A percentile compares a stretch with the other conserved stretches of the same genome.
These are phyloP conservation scores for Brassica hybrid DNA, from an alignment of 441 rosid genomes.

Conservation along the genomic window DNA sequence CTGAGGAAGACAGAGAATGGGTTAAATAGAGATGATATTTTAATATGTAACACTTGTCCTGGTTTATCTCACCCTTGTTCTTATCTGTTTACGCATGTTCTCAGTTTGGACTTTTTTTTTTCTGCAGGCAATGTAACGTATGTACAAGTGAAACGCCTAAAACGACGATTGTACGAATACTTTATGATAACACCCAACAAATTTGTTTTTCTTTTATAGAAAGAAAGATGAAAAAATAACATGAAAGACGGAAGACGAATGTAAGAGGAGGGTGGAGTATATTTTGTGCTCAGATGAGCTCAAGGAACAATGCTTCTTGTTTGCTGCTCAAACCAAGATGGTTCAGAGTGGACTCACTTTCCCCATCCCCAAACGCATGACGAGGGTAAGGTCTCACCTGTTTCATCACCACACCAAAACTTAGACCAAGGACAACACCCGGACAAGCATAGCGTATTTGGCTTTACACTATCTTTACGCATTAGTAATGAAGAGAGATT, in stretches of 20 bases:
- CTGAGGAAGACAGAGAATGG: background rate
- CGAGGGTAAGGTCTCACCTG: constrained; percentile 99
- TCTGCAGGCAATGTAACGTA: background rate
- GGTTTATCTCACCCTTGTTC: too few relatives aligned
- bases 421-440: constrained; percentile 10
- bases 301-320: constrained; percentile 96
- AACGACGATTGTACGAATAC: background rate
- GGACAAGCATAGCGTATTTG: background rate
- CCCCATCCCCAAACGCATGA: constrained; percentile 83
- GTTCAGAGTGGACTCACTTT: constrained; percentile 61
- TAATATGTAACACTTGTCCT: background rate
- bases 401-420: constrained; percentile 36
- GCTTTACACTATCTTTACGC: background rate
- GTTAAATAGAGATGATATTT: background rate
- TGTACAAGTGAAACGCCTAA: constrained; percentile 15
- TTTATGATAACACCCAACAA: constrained; percentile 23
- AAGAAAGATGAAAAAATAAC: constrained; percentile 6
- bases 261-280: background rate
- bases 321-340: constrained; percentile 92
- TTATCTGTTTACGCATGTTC: background rate
- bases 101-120: background rate
- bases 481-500: background rate
- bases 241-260: constrained; percentile 10
- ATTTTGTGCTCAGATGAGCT: constrained; percentile 55
- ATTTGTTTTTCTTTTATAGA: too few relatives aligned